Evolutionary conservation across 164 flowering plant species (phyloP), one percentile per base, ranked within the genome.

Genomic region (Macadamia integrifolia): DNA sequence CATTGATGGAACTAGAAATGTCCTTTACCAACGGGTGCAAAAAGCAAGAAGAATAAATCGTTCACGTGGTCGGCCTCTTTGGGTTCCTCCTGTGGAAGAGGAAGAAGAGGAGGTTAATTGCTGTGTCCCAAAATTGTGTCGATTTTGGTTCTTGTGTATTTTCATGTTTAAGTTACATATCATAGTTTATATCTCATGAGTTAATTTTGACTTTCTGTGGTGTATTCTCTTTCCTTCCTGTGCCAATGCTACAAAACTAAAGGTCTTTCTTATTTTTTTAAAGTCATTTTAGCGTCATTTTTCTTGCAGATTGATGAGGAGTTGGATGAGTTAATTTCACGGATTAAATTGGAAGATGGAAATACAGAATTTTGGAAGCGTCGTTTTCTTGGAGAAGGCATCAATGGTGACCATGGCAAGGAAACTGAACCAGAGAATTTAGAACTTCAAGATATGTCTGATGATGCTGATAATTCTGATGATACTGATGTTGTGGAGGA

Each of bases 1-100:
- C 4, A 88, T 79, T 60, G 98, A 94, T 85, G 98, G 98, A 70
- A 94, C 93, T 11, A 85, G 98, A 80, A 91, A 87, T 80, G 97
- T 94, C 52, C 96, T 94, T 65, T 91, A 94, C 77, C 98, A 94
- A 77, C 85, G 97, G 62, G 97, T 94, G 50, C 98, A 94, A 73
- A 93, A 93, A 71, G 97, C 98, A 72, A 88, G 98, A 77, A 84
- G 98, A 81, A 94, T 94, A 80, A 94, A 94, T 67, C 92, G 88
- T 66, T 91, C 98, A 49, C 95, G 98, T 69, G 95, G 97, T 60
- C 88, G 97, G 56, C 98, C 97, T 49, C 93, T 94, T 64, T 91
- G 98, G 98, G 88, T 94, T 84, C 98, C 98, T 70, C 92, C 93
- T 17, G 87, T 94, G 69, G 93, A 88, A 74, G 97, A 91, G 76